These are phyloP conservation scores for Podochytrium sp. DNA, from an alignment of 192 early-diverging fungal species.

Conservation along the genomic window DNA sequence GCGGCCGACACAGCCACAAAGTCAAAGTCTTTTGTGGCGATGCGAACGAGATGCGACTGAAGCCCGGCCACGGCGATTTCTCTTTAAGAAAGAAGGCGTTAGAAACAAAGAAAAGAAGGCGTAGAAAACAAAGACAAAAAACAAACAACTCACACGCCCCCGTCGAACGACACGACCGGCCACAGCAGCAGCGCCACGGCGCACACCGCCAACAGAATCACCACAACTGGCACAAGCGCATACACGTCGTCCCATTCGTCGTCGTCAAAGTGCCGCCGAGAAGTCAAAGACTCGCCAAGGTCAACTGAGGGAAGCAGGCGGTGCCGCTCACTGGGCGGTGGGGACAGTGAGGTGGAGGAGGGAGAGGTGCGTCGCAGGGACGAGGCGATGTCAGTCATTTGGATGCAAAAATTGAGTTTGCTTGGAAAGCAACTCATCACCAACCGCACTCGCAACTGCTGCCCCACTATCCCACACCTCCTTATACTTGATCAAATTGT, in stretches of 20 bases:
- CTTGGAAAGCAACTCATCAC: too few relatives aligned
- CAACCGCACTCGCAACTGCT: too few relatives aligned
- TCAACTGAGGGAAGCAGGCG: constrained; percentile 8
- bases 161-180: constrained; percentile 25
- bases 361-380: neutral
- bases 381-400: too few relatives aligned
- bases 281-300: neutral
- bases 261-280: neutral
- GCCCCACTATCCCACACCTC: too few relatives aligned
- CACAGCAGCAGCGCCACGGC: constrained; percentile 14
- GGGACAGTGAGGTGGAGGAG: neutral
- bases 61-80: too few relatives aligned
- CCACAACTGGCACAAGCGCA: neutral
- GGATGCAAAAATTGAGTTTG: too few relatives aligned
- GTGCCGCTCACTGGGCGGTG: neutral
- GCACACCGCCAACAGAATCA: neutral
- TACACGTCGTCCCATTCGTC: constrained; percentile 14
- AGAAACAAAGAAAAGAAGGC: too few relatives aligned
- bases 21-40: neutral
- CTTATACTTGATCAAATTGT: too few relatives aligned
- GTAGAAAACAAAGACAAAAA: too few relatives aligned
- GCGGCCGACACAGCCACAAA: neutral
- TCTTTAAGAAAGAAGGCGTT: too few relatives aligned
- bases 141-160: neutral
- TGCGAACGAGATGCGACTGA: neutral